phyloP scores from a whole-genome alignment of 495 filamentous ascomycete genomes.

The Rostrohypoxylon terebratum region DNA sequence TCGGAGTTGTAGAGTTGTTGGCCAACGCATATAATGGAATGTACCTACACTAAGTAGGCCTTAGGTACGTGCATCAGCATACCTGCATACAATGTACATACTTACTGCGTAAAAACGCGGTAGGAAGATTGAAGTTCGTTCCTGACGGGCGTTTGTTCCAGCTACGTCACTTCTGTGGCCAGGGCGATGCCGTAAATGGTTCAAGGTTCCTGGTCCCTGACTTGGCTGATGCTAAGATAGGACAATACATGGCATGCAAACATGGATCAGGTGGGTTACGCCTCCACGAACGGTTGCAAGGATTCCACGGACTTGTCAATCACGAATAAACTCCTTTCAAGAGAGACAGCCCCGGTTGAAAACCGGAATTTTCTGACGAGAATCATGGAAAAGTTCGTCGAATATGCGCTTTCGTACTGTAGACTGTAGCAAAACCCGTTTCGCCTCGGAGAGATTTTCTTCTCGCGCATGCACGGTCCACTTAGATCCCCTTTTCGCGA shows the following conservation, averaged over 20 bases:
- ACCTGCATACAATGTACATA: not conserved
- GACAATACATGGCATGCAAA: slow-evolving; percentile 29
- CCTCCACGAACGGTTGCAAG: slow-evolving; percentile 44
- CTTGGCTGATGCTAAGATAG: slow-evolving; percentile 17
- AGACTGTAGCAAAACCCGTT: not conserved
- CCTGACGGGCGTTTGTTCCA: slow-evolving; percentile 43
- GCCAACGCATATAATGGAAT: not conserved
- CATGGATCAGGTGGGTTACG: slow-evolving; percentile 36
- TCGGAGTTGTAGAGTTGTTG: not conserved
- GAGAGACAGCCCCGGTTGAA: slow-evolving; percentile 26
- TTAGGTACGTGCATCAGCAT: not conserved
- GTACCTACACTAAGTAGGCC: no score
- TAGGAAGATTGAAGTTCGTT: slow-evolving; percentile 8
- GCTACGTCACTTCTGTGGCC: slow-evolving; percentile 45
- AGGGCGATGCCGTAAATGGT: slow-evolving; percentile 34
- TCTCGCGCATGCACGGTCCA: slow-evolving; percentile 5
- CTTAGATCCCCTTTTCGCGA: not conserved
- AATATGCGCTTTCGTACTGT: slow-evolving; percentile 4
- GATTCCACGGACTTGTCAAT: slow-evolving; percentile 41
- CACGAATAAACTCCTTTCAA: slow-evolving; percentile 33
- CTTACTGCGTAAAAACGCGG: no score
- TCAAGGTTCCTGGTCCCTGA: slow-evolving; percentile 37
- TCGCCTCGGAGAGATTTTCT: not conserved
- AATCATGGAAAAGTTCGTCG: slow-evolving; percentile 11
- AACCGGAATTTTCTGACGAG: slow-evolving; percentile 28